These are phyloP conservation scores for Paspalum notatum DNA, from an alignment of 176 grass and related monocot genomes.

Conservation along the genomic window DNA sequence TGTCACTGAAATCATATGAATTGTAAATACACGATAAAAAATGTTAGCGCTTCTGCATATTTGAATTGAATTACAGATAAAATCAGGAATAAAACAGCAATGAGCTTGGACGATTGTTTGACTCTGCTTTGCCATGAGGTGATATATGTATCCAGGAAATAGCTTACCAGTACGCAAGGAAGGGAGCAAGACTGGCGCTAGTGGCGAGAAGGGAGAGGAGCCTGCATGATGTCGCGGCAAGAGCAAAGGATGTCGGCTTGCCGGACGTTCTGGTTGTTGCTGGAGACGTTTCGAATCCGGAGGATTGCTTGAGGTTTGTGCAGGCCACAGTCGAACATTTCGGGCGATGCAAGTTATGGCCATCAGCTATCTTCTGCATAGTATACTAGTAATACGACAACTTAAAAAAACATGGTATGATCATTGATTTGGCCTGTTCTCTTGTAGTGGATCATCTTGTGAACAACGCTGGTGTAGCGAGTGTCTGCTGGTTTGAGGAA, in stretches of 20 bases:
- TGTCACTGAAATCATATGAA: not conserved
- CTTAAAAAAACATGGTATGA: not conserved
- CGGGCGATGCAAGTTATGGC: conserved; percentile 42
- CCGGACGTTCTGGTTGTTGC: conserved; percentile 53
- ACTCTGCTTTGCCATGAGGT: not conserved
- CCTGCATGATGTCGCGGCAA: conserved; percentile 46
- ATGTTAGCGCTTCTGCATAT: not conserved
- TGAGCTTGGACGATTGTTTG: not conserved
- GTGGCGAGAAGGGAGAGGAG: conserved; percentile 53
- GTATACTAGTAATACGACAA: not conserved
- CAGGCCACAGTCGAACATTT: conserved; percentile 55
- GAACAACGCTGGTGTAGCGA: conserved; percentile 62
- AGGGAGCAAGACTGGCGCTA: conserved; percentile 48
- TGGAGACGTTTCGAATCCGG: conserved; percentile 44
- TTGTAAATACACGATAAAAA: conserved; percentile 23
- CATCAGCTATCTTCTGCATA: not conserved
- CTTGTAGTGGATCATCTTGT: conserved; percentile 71
- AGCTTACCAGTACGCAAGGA: conserved; percentile 68
- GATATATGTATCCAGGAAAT: conserved; percentile 43
- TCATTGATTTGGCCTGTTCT: not conserved
- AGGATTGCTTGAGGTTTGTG: conserved; percentile 55
- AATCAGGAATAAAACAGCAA: no score
- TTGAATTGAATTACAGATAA: not conserved
- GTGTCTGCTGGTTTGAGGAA: conserved; percentile 64
- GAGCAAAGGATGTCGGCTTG: conserved; percentile 32